Percentiles rank a stretch among this genome's conserved stretches.
These are phyloP conservation scores for Beauveria bassiana DNA, from an alignment of 2,329 filamentous ascomycete genomes.

Conservation along the genomic window DNA sequence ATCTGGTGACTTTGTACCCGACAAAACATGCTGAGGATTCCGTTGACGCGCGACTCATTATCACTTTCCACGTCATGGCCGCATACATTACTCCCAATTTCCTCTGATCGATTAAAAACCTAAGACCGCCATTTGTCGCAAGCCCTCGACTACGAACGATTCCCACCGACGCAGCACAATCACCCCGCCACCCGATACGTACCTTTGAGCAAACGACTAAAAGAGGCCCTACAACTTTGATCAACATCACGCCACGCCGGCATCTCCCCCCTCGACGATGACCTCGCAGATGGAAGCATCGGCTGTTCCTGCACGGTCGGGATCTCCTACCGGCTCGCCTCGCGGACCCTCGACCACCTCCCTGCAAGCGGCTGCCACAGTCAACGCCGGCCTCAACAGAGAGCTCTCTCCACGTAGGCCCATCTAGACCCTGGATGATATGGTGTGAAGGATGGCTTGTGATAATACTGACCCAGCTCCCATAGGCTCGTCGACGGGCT, in stretches of 20 bases:
- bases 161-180: background rate
- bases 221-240: background rate
- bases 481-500: constrained; percentile 45
- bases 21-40: background rate
- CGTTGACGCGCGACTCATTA: background rate
- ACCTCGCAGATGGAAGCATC: constrained; percentile 21
- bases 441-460: no score
- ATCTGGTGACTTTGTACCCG: constrained; percentile 7
- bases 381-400: constrained; percentile 68
- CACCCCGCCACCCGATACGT: constrained; percentile 1
- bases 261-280: constrained; percentile 16
- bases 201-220: background rate
- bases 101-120: constrained; percentile 6
- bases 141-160: background rate
- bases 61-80: background rate
- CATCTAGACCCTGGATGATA: background rate
- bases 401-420: constrained; percentile 51
- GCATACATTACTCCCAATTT: background rate
- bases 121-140: background rate
- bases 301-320: constrained; percentile 20
- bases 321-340: constrained; percentile 53
- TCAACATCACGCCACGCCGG: background rate
- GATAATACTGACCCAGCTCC: background rate
- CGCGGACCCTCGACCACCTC: constrained; percentile 61
- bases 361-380: constrained; percentile 66